Conservation (phyloP, 169 alveolate genomes). For the Eimeria necatrix region DNA sequence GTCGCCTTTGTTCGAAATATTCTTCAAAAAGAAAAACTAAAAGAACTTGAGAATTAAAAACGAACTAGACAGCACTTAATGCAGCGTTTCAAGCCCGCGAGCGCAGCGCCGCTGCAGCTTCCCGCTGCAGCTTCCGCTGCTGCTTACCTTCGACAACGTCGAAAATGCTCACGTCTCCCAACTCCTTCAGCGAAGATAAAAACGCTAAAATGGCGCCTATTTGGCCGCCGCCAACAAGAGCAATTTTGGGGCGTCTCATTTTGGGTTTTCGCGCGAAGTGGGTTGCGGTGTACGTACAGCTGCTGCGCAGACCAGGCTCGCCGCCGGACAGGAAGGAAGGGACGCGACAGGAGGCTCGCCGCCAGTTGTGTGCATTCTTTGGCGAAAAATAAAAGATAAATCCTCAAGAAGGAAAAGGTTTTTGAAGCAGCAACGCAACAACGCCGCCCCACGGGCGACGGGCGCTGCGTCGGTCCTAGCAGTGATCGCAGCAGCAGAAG, state of each 20-base stretch:
- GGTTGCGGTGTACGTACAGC: too few species aligned
- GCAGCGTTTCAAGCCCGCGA: neutral
- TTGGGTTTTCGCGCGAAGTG: neutral
- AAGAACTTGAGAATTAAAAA: neutral
- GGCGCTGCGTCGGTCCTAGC: too few species aligned
- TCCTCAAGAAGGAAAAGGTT: neutral
- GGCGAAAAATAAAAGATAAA: too few species aligned
- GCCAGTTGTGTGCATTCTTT: too few species aligned
- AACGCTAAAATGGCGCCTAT: conserved; percentile 91
- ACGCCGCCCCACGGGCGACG: too few species aligned
- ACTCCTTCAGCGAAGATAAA: conserved; percentile 87
- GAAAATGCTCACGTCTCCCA: conserved; percentile 89
- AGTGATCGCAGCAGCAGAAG: neutral
- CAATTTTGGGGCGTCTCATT: conserved; percentile 85
- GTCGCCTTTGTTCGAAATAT: neutral
- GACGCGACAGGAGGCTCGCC: too few species aligned
- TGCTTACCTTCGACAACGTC: conserved; percentile 88
- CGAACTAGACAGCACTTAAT: neutral
- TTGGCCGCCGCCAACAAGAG: conserved; percentile 91
- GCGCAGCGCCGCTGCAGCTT: neutral
- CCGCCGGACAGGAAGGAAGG: too few species aligned
- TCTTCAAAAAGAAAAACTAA: neutral
- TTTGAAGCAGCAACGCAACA: neutral
- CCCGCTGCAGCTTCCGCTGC: neutral
- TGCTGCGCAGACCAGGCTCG: neutral